Evolutionary conservation across 495 filamentous ascomycete genomes (phyloP), one percentile per base, ranked within the genome.

Genomic region (Penicillium parvum): DNA sequence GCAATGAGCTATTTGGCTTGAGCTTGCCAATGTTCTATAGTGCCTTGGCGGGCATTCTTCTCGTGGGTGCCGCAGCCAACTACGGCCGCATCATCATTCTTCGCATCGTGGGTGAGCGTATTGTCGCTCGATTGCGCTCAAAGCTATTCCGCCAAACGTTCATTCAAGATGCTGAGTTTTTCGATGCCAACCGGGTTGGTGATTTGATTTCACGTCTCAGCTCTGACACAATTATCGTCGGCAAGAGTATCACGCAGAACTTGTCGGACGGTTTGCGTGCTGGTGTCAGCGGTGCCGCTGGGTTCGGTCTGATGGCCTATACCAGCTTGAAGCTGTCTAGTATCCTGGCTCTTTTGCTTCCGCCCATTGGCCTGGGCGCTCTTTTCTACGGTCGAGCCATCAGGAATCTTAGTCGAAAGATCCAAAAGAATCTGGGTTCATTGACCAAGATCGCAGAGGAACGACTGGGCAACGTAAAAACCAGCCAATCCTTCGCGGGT

Each of bases 181-280:
- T 97, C 60, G 92, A 98, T 60, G 92, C 92, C 26, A 98, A 98
- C 67, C 77, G 94, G 14, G 89, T 96, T 26, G 92, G 92, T 50
- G 92, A 98, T 59, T 68, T 98, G 52, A 96, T 97, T 53, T 96
- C 91, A 34, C 81, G 92, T 10, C 81, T 98, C 15, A 88, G 90
- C 53, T 95, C 90, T 7, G 92, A 98, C 59, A 96, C 92, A 1
- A 85, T 97, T 50, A 90, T 98, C 50, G 91, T 97, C 22, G 92
- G 90, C 50, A 98, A 98, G 69, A 94, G 88, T 63, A 94, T 98
- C 53, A 97, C 94, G 7, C 92, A 97, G 52, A 98, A 98, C 58
- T 69, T 98, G 30, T 96, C 90, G 2, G 92, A 98, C 66, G 92
- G 92, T 9, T 71, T 97, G 20, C 82, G 92, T 20, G 82, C 92